Evolutionary conservation across 1,139 yeast genomes (phyloP).

Genomic region (Saccharomyces hybrid): DNA sequence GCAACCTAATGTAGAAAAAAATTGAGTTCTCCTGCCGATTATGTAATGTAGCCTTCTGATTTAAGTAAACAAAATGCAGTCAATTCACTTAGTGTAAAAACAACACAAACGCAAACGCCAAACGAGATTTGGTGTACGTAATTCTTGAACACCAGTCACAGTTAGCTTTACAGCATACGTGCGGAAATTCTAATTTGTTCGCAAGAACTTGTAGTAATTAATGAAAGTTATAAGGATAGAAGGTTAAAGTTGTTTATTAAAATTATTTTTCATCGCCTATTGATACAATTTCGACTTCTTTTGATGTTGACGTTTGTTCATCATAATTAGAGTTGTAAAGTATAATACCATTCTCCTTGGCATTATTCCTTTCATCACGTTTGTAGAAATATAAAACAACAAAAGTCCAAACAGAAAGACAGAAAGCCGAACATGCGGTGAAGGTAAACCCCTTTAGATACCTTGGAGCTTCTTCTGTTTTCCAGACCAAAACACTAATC

Average conservation of each 20-base stretch:
- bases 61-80: no score
- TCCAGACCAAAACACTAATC: slow-evolving; percentile 42
- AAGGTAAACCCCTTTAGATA: slow-evolving; percentile 46
- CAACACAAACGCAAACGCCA: no score
- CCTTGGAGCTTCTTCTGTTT: slow-evolving; percentile 48
- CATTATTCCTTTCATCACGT: slow-evolving; percentile 47
- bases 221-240: background rate
- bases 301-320: background rate
- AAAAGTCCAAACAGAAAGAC: slow-evolving; percentile 47
- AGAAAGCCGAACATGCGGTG: slow-evolving; percentile 45
- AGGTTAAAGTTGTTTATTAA: background rate
- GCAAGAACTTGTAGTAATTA: no score
- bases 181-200: no score
- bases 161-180: no score
- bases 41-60: no score
- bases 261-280: background rate
- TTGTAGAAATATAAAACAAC: slow-evolving; percentile 53
- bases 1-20: no score
- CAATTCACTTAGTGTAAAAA: no score
- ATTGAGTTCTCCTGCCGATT: no score
- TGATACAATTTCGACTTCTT: background rate
- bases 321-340: slow-evolving; percentile 12
- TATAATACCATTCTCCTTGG: slow-evolving; percentile 47
- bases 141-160: no score
- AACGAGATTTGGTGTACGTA: no score